Base-by-base conservation (phyloP, 192 early-diverging fungal species). In the Bifiguratus adelaidae region DNA sequence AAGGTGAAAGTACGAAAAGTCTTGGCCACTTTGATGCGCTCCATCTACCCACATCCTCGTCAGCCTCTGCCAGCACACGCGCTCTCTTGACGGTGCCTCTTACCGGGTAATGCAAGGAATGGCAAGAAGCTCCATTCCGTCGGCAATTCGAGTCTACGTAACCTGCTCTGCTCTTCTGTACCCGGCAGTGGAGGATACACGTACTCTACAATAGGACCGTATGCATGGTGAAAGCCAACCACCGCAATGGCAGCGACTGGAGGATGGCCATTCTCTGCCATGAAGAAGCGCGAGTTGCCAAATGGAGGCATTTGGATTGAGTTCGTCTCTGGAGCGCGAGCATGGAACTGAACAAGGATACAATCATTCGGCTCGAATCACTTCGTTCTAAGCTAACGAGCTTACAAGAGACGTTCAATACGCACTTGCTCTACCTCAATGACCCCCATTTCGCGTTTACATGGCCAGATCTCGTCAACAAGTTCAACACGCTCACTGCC, bases 41-140 rank as follows among this genome's bases (percentile, higher is more conserved):
- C 85, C 85, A 52, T 88, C 71, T 74, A 32, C 21, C 9, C n/a
- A n/a, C n/a, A n/a, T n/a, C n/a, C n/a, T n/a, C n/a, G n/a, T n/a
- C n/a, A n/a, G n/a, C n/a, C n/a, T n/a, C n/a, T n/a, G n/a, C n/a
- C n/a, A n/a, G n/a, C n/a, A n/a, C n/a, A n/a, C n/a, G n/a, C n/a
- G n/a, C n/a, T n/a, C n/a, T n/a, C n/a, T n/a, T n/a, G n/a, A n/a
- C n/a, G n/a, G n/a, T n/a, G n/a, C n/a, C n/a, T n/a, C n/a, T n/a
- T 70, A 74, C 71, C 86, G 41, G 86, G 86, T 9, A 88, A 62
- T 29, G 83, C 85, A 46, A 88, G 60, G 60, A 88, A 88, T 0
- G 86, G 86, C 36, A 88, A 48, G 34, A 88, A 78, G 29, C 74
- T 83, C 86, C 86, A 88, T 66, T 86, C 86, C 20, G 84, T 82